These are phyloP conservation scores for Furcasterigmium furcatum DNA, from an alignment of 2,329 filamentous ascomycete species.

Conservation along the genomic window DNA sequence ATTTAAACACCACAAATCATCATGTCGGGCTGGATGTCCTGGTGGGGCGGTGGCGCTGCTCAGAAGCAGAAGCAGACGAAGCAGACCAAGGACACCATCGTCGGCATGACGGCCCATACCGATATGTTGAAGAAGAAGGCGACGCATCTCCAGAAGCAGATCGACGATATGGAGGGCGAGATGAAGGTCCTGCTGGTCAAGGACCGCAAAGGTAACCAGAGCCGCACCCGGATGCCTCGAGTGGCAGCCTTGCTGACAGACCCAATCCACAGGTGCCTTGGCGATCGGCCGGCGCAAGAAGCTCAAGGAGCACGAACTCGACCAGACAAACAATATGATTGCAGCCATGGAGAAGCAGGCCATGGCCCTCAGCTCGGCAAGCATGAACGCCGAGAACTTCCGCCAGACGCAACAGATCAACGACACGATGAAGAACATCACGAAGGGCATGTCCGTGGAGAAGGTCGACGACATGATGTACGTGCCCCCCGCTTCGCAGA, in stretches of 20 bases:
- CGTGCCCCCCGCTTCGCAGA: conserved; percentile 27
- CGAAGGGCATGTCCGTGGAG: conserved; percentile 85
- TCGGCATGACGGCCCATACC: conserved; percentile 80
- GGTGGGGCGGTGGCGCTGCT: conserved; percentile 82
- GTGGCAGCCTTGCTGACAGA: background rate
- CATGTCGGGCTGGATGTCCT: conserved; percentile 75
- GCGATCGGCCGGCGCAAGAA: conserved; percentile 69
- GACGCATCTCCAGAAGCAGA: conserved; percentile 85
- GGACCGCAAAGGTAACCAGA: conserved; percentile 1
- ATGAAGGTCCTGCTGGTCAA: conserved; percentile 1
- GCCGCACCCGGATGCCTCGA: background rate
- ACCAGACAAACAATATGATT: conserved; percentile 88
- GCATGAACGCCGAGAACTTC: conserved; percentile 97
- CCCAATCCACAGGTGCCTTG: background rate
- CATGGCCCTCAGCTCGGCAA: conserved; percentile 94
- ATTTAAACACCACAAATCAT: conserved; percentile 15
- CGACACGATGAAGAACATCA: conserved; percentile 88
- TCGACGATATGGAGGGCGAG: conserved; percentile 62
- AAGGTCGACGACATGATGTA: conserved; percentile 96
- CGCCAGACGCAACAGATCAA: conserved; percentile 90
- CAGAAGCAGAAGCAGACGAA: conserved; percentile 82
- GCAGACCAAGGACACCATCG: conserved; percentile 87
- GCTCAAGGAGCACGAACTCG: conserved; percentile 83
- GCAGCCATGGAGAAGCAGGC: conserved; percentile 92
- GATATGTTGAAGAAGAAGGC: conserved; percentile 98